phyloP scores from a whole-genome alignment of 306 rosid genomes.

The Senna siamea region DNA sequence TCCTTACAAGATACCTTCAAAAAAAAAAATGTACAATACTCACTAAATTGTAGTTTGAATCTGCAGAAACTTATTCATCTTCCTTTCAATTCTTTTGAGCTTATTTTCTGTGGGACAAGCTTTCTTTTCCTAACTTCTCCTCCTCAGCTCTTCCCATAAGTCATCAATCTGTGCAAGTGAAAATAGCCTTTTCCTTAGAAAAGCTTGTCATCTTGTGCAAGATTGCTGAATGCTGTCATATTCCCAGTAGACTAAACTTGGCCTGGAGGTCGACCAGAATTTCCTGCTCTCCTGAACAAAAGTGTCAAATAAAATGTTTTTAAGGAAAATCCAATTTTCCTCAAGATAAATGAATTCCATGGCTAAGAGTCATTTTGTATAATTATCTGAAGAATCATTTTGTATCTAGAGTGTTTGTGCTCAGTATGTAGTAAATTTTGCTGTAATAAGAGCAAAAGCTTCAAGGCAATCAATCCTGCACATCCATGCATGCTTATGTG shows the following conservation, averaged over 20 bases:
- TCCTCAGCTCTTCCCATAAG: conserved; percentile 18
- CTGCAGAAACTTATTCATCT: conserved; percentile 4
- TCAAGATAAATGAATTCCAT: background rate
- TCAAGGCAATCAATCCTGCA: background rate
- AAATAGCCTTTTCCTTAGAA: conserved; percentile 22
- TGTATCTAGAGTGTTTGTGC: no score
- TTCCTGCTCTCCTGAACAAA: conserved; percentile 55
- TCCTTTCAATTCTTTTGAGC: conserved; percentile 20
- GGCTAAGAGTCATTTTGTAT: no score
- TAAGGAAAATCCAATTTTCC: background rate
- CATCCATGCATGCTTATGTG: conserved; percentile 27
- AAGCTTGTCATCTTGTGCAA: conserved; percentile 7
- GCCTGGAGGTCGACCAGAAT: conserved; percentile 60
- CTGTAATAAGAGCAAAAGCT: background rate
- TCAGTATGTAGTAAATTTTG: no score
- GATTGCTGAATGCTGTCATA: conserved; percentile 30
- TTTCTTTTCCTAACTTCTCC: conserved; percentile 11
- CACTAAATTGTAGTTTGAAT: conserved; percentile 13
- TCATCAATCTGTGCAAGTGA: conserved; percentile 25
- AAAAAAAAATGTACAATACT: background rate
- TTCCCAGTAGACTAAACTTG: conserved; percentile 35
- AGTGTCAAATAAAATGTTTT: background rate
- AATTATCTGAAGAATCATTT: background rate
- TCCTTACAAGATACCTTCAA: background rate
- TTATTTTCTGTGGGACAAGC: conserved; percentile 36